Evolutionary conservation across 768 basidiomycete species (phyloP).

Genomic region (Russula lepida): DNA sequence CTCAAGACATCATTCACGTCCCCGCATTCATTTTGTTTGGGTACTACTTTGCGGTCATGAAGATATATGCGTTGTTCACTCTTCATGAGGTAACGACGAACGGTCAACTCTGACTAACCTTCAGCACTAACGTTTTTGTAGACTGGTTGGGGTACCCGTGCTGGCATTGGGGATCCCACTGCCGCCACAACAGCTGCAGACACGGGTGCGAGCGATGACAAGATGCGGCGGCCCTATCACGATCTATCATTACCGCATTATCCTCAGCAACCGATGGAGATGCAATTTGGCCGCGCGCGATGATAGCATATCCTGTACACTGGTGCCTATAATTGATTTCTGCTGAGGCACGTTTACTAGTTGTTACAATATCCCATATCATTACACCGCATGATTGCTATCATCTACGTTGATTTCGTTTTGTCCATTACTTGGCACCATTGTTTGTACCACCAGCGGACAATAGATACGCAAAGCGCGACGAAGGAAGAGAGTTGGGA

Average conservation of each 20-base stretch:
- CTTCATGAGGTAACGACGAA: conserved; percentile 65
- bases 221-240: conserved; percentile 14
- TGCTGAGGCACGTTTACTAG: conserved; percentile 3
- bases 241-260: conserved; percentile 22
- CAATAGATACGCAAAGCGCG: background rate
- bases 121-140: conserved; percentile 24
- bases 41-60: conserved; percentile 94
- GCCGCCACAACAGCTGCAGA: conserved; percentile 67
- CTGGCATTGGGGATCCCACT: conserved; percentile 80
- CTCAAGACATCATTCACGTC: conserved; percentile 51
- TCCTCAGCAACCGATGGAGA: conserved; percentile 25
- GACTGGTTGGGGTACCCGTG: conserved; percentile 95
- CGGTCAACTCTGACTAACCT: background rate
- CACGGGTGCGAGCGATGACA: conserved; percentile 24
- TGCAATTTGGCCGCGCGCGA: conserved; percentile 27
- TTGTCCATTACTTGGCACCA: conserved; percentile 8
- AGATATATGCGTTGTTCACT: conserved; percentile 82
- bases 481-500: background rate
- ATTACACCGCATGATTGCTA: conserved; percentile 16
- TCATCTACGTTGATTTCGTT: conserved; percentile 19
- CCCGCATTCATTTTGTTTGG: conserved; percentile 73
- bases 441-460: conserved; percentile 12
- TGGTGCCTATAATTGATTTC: background rate
- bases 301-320: conserved; percentile 16
- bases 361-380: conserved; percentile 13